These are phyloP conservation scores for Colletotrichum sp. DNA, from an alignment of 2,329 filamentous ascomycete genomes.

Conservation along the genomic window DNA sequence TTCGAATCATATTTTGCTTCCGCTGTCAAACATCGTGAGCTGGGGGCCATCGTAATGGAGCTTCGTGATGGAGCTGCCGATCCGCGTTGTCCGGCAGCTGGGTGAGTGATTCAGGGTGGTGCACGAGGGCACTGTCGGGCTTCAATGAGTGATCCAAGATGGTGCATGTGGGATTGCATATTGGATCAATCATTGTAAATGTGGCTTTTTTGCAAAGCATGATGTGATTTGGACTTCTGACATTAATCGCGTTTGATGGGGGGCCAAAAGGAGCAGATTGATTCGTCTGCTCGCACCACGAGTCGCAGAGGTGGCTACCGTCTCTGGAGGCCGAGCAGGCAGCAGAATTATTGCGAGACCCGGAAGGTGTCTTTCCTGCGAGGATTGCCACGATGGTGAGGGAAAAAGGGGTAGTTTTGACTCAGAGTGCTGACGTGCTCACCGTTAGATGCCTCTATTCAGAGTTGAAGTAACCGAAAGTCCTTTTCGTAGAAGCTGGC, in stretches of 20 bases:
- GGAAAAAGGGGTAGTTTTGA: neutral
- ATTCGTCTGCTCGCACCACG: neutral
- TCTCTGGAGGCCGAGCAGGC: neutral
- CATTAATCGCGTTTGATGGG: neutral
- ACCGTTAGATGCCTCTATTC: neutral
- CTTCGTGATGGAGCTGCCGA: neutral
- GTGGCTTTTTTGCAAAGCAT: neutral
- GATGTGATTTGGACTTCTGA: neutral
- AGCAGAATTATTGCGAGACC: slow-evolving; percentile 6
- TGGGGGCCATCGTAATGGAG: neutral
- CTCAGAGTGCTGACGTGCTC: neutral
- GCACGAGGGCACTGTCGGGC: too few species aligned
- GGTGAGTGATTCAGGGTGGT: too few species aligned
- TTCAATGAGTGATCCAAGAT: neutral
- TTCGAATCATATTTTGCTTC: fast-evolving
- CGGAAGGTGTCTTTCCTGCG: neutral
- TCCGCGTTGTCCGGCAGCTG: neutral
- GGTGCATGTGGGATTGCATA: neutral
- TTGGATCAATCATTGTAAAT: neutral
- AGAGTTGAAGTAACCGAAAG: neutral
- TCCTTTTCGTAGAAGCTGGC: neutral
- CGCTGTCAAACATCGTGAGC: neutral
- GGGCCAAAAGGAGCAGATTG: neutral
- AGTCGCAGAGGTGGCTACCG: neutral
- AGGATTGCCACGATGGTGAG: neutral